These are phyloP conservation scores for Leccinum truebloodii DNA, from an alignment of 768 basidiomycete genomes.

Conservation along the genomic window DNA sequence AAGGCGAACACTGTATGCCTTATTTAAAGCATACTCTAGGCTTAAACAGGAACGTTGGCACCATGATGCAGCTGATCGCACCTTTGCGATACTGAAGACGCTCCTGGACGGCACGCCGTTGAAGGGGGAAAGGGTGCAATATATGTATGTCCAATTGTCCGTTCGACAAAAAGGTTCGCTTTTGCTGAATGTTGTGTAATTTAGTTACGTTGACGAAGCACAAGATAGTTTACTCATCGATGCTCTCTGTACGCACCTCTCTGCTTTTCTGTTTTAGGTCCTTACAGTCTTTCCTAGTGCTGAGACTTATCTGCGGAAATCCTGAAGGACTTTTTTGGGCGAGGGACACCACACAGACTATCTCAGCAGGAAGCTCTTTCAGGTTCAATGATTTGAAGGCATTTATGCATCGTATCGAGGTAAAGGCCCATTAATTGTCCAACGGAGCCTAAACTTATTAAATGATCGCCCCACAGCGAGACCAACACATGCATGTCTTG, in stretches of 20 bases:
- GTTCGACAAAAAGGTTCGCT: neutral
- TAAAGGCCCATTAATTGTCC: conserved; percentile 21
- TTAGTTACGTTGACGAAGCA: conserved; percentile 68
- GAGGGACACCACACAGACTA: conserved; percentile 80
- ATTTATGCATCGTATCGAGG: conserved; percentile 64
- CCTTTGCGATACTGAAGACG: conserved; percentile 47
- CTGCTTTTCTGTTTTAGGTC: neutral
- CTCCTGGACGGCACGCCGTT: conserved; percentile 33
- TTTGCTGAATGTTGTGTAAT: neutral
- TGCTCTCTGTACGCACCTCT: conserved; percentile 45
- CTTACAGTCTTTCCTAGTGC: conserved; percentile 40
- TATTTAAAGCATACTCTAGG: conserved; percentile 55
- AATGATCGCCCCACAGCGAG: conserved; percentile 18
- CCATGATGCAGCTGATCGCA: conserved; percentile 64
- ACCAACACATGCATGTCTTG: conserved; percentile 16
- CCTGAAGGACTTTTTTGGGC: conserved; percentile 74
- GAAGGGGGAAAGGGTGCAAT: conserved; percentile 50
- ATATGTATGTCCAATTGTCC: conserved; percentile 43
- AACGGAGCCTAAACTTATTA: neutral
- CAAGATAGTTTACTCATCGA: conserved; percentile 75
- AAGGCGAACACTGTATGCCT: conserved; percentile 47
- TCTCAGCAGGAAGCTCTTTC: conserved; percentile 71
- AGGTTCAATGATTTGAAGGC: conserved; percentile 71
- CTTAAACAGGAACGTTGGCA: conserved; percentile 44
- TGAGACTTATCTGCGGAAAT: conserved; percentile 63